A percentile compares a stretch with the other conserved stretches of the same genome.
phyloP scores from a whole-genome alignment of 202 grass and related monocot genomes.

The Dendrocalamus latiflorus region DNA sequence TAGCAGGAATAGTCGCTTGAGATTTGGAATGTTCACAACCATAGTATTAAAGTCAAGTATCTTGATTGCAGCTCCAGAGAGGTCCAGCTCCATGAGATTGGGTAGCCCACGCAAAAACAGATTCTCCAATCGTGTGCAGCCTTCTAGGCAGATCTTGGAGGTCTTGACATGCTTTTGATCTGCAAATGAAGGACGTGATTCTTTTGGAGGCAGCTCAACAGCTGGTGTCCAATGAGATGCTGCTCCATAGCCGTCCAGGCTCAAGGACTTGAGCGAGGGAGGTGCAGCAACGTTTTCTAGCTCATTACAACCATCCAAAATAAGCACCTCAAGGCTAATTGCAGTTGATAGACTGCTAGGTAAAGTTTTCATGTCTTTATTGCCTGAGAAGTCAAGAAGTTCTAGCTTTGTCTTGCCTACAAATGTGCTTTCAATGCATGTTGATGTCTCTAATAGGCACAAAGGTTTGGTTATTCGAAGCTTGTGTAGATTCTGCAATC shows the following conservation, averaged over 20 bases:
- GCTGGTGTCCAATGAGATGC: neutral
- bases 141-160: neutral
- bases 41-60: neutral
- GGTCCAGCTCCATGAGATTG: neutral
- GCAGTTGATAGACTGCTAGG: neutral
- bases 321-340: neutral
- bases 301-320: too few species aligned
- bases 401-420: too few species aligned
- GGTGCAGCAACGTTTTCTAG: neutral
- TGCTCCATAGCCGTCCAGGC: neutral
- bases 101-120: neutral
- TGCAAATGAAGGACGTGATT: neutral
- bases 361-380: too few species aligned
- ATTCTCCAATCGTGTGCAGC: too few species aligned
- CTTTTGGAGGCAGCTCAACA: neutral
- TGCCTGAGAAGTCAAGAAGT: too few species aligned
- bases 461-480: too few species aligned
- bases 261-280: neutral
- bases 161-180: neutral
- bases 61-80: neutral
- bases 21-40: neutral
- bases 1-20: neutral
- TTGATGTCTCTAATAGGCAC: too few species aligned
- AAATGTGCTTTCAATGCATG: too few species aligned
- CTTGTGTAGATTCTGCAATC: too few species aligned